phyloP scores from a whole-genome alignment of 2,329 filamentous ascomycete species.

The Talaromyces sp. region DNA sequence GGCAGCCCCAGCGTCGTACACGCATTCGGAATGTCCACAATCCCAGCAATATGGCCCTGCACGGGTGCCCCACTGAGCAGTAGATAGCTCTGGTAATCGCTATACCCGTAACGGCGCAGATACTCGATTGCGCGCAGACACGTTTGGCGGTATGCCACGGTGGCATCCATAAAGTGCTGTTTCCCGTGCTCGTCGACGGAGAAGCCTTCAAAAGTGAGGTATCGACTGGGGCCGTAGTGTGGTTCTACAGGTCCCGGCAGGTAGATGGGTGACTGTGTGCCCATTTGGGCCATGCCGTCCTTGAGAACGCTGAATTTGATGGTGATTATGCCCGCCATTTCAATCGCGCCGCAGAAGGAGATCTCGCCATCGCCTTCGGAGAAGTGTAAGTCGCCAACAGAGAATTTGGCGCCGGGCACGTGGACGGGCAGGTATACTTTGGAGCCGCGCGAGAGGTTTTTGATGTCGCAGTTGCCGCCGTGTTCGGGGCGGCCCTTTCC shows the following conservation, averaged over 20 bases:
- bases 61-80: conserved; percentile 80
- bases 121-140: conserved; percentile 75
- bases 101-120: conserved; percentile 65
- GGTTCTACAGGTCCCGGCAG: conserved; percentile 83
- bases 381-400: conserved; percentile 84
- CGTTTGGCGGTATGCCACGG: conserved; percentile 80
- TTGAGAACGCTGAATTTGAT: conserved; percentile 88
- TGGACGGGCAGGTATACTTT: conserved; percentile 88
- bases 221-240: conserved; percentile 75
- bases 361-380: conserved; percentile 88
- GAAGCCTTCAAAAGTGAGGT: conserved; percentile 86
- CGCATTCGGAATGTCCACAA: conserved; percentile 87
- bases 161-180: conserved; percentile 84
- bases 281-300: conserved; percentile 67
- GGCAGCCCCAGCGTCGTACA: conserved; percentile 85
- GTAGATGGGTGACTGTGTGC: conserved; percentile 78
- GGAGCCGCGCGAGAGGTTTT: conserved; percentile 72
- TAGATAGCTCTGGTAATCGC: conserved; percentile 77
- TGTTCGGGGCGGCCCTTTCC: conserved; percentile 67
- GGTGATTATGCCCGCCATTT: conserved; percentile 90
- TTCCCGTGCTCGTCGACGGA: conserved; percentile 82
- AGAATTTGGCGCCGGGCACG: conserved; percentile 81
- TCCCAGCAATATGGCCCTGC: conserved; percentile 81
- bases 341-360: conserved; percentile 82
- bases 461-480: conserved; percentile 89